Base-by-base conservation (phyloP, 306 rosid species). In the Geum urbanum region DNA sequence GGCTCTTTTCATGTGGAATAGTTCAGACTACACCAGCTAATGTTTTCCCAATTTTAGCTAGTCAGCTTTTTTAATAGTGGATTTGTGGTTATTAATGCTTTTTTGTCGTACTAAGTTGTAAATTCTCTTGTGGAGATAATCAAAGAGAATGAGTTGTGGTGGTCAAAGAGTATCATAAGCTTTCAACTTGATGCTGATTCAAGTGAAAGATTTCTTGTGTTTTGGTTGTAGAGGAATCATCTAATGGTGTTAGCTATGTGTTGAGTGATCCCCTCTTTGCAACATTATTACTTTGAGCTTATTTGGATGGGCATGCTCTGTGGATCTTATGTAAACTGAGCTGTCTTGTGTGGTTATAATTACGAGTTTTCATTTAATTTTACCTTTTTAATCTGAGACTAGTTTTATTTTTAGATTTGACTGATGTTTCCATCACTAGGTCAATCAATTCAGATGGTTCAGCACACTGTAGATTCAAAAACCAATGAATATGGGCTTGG, bases 391-490 rank as follows among this genome's bases (percentile, higher is more conserved):
- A 61, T 49, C n/a, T 58, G 3, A 12, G 7, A 19, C 5, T 0
- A 27, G 64, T 14, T 40, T 9, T 16, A 7, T 16, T 55, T 64
- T 41, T 55, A 68, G 77, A 71, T 40, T 63, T 16, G 60, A 63
- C 53, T 65, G 46, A 18, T 32, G 20, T 76, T 63, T 72, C 69
- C 40, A 56, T 58, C 69, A 50, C 72, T 54, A 68, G 75, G 78
- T 75, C 64, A 51, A 63, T 82, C 48, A 66, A 71, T 66, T 78
- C 81, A 84, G 78, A 89, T 91, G 90, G 82, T 86, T 81, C 85
- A 81, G 73, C 86, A 82, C 76, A 78, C 84, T 76, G 35, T 80
- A 79, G 90, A 88, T 72, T 81, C 87, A 41, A 85, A 79, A 76
- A 71, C 79, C 73, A 74, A 74, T 69, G 89, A 87, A 71, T 75